These are phyloP conservation scores for Helicostylum pulchrum DNA, from an alignment of 192 early-diverging fungal genomes.

Conservation along the genomic window DNA sequence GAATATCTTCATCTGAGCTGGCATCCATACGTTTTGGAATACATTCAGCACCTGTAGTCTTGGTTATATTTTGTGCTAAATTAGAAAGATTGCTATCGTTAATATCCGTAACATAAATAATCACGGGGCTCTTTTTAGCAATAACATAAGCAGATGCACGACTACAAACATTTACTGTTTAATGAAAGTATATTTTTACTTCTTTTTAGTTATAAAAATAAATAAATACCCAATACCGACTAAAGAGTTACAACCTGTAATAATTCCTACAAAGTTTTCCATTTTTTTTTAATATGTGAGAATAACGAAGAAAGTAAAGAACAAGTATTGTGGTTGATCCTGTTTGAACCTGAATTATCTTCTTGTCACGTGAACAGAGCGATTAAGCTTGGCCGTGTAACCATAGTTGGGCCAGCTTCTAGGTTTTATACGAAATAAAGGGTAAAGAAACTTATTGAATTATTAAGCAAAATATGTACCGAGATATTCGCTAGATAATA, in stretches of 20 bases:
- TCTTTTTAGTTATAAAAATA: no score
- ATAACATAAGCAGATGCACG: conserved; percentile 29
- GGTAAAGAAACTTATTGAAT: no score
- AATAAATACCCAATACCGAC: conserved; percentile 44
- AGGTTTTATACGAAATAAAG: no score
- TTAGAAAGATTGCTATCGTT: conserved; percentile 28
- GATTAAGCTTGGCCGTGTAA: no score
- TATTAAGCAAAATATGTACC: no score
- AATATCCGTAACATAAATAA: conserved; percentile 44
- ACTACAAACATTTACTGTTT: conserved; percentile 8
- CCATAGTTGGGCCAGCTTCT: no score
- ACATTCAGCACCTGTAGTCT: conserved; percentile 18
- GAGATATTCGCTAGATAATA: no score
- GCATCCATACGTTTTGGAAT: conserved; percentile 42
- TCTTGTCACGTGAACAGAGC: no score
- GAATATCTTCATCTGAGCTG: conserved; percentile 38
- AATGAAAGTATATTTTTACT: no score
- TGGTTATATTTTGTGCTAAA: conserved; percentile 38
- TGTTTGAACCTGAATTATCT: no score
- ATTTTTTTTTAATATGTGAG: conserved; percentile 6
- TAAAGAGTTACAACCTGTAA: conserved; percentile 47
- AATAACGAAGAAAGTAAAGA: neutral
- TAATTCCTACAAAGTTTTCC: conserved; percentile 44
- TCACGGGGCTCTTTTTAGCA: conserved; percentile 29
- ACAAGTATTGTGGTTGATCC: neutral